Percentiles rank a stretch among this genome's conserved stretches.
Evolutionary conservation across 2,329 filamentous ascomycete genomes (phyloP).

Genomic region (Coleophoma cylindrospora): DNA sequence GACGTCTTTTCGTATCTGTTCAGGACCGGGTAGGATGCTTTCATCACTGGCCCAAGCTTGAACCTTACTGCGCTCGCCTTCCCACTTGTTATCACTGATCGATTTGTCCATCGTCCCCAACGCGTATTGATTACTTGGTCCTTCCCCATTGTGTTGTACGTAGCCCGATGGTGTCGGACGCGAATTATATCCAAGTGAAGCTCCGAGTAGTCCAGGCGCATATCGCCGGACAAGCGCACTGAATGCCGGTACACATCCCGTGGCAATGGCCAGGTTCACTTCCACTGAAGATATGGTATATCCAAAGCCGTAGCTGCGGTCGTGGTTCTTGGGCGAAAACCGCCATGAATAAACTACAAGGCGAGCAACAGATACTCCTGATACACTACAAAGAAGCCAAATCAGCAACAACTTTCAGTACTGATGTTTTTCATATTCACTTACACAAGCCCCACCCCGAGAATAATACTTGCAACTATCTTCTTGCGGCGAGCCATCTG

Average conservation of each 20-base stretch:
- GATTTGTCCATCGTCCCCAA: neutral
- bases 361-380: slow-evolving; percentile 11
- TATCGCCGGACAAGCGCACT: slow-evolving; percentile 5
- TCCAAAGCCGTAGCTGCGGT: slow-evolving; percentile 9
- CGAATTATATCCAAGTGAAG: neutral
- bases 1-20: slow-evolving; percentile 2
- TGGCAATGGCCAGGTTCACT: slow-evolving; percentile 12
- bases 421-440: neutral
- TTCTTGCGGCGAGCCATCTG: slow-evolving; percentile 11
- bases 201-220: neutral
- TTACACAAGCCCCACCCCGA: slow-evolving; percentile 8
- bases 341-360: slow-evolving; percentile 6
- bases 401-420: neutral
- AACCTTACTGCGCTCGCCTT: neutral
- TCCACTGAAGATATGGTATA: slow-evolving; percentile 16
- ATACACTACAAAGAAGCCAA: slow-evolving; percentile 6
- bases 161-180: neutral
- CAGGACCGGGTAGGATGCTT: slow-evolving; percentile 1
- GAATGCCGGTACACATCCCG: slow-evolving; percentile 10
- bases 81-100: neutral
- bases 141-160: neutral
- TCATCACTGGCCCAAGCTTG: slow-evolving; percentile 1
- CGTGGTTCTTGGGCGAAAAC: slow-evolving; percentile 6
- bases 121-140: neutral
- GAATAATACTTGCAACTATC: slow-evolving; percentile 3